phyloP scores from a whole-genome alignment of 2,329 filamentous ascomycete species.

The Malbranchea cinnamomea region DNA sequence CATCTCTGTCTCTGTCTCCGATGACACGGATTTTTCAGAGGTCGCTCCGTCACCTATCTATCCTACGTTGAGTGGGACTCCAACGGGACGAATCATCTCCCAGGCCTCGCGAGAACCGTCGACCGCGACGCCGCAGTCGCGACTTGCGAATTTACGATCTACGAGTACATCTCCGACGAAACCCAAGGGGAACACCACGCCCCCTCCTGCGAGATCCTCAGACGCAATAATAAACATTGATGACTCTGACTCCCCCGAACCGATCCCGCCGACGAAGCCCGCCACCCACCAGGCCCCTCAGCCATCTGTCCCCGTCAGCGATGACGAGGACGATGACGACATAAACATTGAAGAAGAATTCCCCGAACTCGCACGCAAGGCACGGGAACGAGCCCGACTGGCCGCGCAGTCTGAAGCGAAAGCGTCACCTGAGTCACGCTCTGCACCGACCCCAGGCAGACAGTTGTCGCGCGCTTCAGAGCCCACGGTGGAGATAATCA shows the following conservation, averaged over 20 bases:
- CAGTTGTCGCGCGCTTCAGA: too few relatives aligned
- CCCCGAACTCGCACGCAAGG: constrained; percentile 26
- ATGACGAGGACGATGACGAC: constrained; percentile 2
- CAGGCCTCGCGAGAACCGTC: background rate
- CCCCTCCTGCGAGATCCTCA: background rate
- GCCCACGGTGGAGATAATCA: constrained; percentile 46
- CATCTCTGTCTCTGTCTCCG: constrained; percentile 11
- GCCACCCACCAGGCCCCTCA: background rate
- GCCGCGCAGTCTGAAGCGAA: background rate
- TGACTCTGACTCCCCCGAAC: background rate
- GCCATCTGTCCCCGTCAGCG: constrained; percentile 2
- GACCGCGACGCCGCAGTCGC: background rate
- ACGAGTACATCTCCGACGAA: too few relatives aligned
- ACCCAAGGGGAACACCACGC: constrained; percentile 1
- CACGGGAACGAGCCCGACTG: constrained; percentile 23
- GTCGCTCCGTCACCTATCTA: too few relatives aligned
- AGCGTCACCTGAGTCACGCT: background rate
- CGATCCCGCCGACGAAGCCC: background rate
- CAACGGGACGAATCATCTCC: too few relatives aligned
- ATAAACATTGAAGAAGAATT: constrained; percentile 26
- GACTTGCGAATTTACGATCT: background rate
- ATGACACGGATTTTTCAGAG: too few relatives aligned
- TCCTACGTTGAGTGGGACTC: too few relatives aligned
- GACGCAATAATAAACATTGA: background rate
- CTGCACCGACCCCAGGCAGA: background rate